These are phyloP conservation scores for Wickerhamiella parazyma DNA, from an alignment of 805 yeast genomes.

Conservation along the genomic window DNA sequence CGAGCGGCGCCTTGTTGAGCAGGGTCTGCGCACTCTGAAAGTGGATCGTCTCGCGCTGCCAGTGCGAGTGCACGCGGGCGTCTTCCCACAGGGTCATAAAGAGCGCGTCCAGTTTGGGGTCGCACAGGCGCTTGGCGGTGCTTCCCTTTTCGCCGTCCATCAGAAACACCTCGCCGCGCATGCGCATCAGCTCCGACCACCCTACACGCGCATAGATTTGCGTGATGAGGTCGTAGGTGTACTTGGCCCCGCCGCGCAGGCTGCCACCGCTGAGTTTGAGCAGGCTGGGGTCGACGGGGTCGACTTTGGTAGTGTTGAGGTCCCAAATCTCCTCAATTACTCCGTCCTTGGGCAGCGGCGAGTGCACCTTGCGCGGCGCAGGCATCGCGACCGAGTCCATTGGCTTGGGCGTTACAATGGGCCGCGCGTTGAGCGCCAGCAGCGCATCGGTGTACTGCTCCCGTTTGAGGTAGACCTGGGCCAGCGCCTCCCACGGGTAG, in stretches of 20 bases:
- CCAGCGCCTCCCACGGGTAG: constrained; percentile 53
- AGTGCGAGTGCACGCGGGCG: constrained; percentile 60
- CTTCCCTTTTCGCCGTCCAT: constrained; percentile 52
- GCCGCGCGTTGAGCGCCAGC: constrained; percentile 57
- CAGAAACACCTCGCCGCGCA: constrained; percentile 60
- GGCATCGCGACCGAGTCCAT: constrained; percentile 36
- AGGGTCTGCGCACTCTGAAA: constrained; percentile 76
- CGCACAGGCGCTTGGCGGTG: constrained; percentile 46
- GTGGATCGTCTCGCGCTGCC: constrained; percentile 86
- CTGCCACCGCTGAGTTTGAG: constrained; percentile 38
- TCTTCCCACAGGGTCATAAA: constrained; percentile 61
- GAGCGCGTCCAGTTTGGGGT: constrained; percentile 65
- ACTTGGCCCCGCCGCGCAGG: constrained; percentile 39
- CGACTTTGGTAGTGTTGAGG: constrained; percentile 20
- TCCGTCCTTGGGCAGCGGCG: constrained; percentile 45
- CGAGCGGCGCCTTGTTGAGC: constrained; percentile 63
- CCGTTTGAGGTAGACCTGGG: constrained; percentile 43
- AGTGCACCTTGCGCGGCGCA: constrained; percentile 31
- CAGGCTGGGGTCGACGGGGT: constrained; percentile 34
- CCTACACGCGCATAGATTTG: constrained; percentile 55
- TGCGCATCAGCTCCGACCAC: constrained; percentile 62
- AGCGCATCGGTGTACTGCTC: constrained; percentile 49
- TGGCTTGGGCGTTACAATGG: constrained; percentile 42
- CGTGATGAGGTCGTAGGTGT: constrained; percentile 59
- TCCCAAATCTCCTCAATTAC: constrained; percentile 38